These are phyloP conservation scores for Fusarium agapanthi DNA, from an alignment of 2,329 filamentous ascomycete genomes.

Conservation along the genomic window DNA sequence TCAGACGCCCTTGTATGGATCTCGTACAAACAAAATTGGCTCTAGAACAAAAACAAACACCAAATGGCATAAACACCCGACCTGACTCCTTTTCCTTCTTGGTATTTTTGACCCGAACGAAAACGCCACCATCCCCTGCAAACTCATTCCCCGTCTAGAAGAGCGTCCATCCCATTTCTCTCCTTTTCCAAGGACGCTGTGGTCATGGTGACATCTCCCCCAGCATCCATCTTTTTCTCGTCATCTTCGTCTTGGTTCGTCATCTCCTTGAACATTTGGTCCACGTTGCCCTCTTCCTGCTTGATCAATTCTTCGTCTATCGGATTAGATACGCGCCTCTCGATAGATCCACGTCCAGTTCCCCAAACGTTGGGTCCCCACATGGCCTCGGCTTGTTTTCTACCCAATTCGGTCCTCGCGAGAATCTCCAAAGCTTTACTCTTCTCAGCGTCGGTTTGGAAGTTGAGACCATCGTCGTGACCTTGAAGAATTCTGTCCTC, in stretches of 20 bases:
- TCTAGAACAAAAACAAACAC: conserved; percentile 23
- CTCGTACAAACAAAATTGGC: conserved; percentile 17
- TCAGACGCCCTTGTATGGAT: conserved; percentile 16
- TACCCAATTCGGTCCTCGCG: conserved; percentile 58
- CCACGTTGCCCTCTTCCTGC: conserved; percentile 57
- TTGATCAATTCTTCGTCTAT: conserved; percentile 46
- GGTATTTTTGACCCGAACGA: conserved; percentile 36
- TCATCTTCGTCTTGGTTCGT: conserved; percentile 62
- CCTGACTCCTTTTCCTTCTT: conserved; percentile 36
- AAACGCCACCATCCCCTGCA: conserved; percentile 32
- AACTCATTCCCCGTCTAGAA: conserved; percentile 54
- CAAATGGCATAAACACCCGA: conserved; percentile 1
- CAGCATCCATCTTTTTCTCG: conserved; percentile 48
- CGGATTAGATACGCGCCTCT: conserved; percentile 40
- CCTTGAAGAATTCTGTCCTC: conserved; percentile 62
- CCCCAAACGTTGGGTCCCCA: conserved; percentile 62
- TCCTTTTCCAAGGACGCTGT: conserved; percentile 56
- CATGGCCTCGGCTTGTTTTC: conserved; percentile 59
- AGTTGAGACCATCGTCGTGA: conserved; percentile 55
- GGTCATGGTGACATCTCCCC: conserved; percentile 48
- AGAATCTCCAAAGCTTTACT: conserved; percentile 63
- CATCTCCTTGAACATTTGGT: conserved; percentile 65
- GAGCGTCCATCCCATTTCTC: conserved; percentile 57
- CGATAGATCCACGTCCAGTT: conserved; percentile 42
- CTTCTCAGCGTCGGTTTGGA: conserved; percentile 57